Conservation (phyloP, 768 basidiomycete species). For the Pisolithus microcarpus region DNA sequence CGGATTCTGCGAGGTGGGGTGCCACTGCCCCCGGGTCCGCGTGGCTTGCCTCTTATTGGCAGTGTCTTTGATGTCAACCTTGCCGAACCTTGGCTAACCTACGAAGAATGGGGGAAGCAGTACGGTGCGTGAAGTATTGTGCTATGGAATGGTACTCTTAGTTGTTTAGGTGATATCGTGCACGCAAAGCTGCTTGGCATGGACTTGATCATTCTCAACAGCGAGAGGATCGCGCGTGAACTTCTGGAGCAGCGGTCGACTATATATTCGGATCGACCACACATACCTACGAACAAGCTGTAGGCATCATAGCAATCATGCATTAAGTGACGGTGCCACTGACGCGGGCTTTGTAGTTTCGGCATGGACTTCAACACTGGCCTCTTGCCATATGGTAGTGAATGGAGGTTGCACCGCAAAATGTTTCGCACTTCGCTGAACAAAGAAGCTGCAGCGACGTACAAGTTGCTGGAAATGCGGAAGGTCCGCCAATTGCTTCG, state of each 20-base stretch:
- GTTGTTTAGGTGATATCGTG: conserved; percentile 16
- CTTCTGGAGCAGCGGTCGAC: conserved; percentile 21
- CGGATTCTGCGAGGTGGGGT: conserved; percentile 8
- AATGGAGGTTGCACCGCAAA: conserved; percentile 27
- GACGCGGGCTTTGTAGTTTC: conserved; percentile 10
- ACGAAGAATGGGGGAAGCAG: conserved; percentile 24
- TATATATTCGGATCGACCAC: conserved; percentile 23
- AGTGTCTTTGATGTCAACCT: conserved; percentile 19
- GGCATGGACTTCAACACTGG: conserved; percentile 25
- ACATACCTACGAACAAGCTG: conserved; percentile 15
- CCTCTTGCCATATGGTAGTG: conserved; percentile 23
- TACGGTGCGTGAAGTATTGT: conserved; percentile 18
- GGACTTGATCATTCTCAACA: conserved; percentile 24
- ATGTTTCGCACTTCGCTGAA: conserved; percentile 16
- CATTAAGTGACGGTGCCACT: not conserved
- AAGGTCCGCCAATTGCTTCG: conserved; percentile 18
- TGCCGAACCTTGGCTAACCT: conserved; percentile 26
- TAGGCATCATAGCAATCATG: not conserved
- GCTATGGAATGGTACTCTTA: not conserved
- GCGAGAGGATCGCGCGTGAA: conserved; percentile 13
- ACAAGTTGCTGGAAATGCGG: conserved; percentile 9
- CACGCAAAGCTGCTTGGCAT: conserved; percentile 21
- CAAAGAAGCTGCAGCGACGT: conserved; percentile 9
- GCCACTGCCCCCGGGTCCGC: conserved; percentile 25
- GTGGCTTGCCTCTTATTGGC: conserved; percentile 22